Percentiles rank a stretch among this genome's conserved stretches.
Conservation (phyloP, 345 rosid genomes). For the Dipteronia sinensis region DNA sequence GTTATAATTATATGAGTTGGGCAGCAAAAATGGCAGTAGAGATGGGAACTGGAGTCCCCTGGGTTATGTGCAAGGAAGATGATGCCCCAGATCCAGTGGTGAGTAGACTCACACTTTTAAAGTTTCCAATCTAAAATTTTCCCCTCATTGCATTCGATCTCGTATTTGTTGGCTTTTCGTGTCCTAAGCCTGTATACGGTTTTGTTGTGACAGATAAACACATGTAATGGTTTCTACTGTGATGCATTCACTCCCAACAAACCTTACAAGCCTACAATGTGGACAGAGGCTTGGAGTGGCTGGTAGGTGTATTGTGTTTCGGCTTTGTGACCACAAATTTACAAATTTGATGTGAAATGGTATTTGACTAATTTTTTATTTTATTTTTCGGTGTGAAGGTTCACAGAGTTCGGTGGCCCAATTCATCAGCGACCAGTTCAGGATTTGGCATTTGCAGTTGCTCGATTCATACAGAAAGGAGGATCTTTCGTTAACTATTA, state of each 20-base stretch:
- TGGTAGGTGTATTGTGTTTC: constrained; percentile 51
- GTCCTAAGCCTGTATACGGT: constrained; percentile 7
- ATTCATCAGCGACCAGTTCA: constrained; percentile 92
- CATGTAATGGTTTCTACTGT: constrained; percentile 99
- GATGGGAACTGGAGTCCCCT: constrained; percentile 88
- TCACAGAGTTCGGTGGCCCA: constrained; percentile 93
- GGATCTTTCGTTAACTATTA: constrained; percentile 96
- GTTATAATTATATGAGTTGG: constrained; percentile 89
- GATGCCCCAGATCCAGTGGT: constrained; percentile 99
- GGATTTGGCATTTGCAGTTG: constrained; percentile 97
- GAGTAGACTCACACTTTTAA: constrained; percentile 11
- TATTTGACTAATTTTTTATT: neutral
- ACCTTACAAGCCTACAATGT: constrained; percentile 90
- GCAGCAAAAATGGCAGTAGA: constrained; percentile 95
- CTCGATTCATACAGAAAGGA: constrained; percentile 92
- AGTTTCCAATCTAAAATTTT: neutral
- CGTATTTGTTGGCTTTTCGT: neutral
- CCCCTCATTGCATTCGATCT: neutral
- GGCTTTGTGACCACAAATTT: constrained; percentile 13
- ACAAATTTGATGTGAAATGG: neutral
- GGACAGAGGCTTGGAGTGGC: constrained; percentile 99
- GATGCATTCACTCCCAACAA: constrained; percentile 94
- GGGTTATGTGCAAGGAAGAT: constrained; percentile 99
- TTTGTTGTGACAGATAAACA: constrained; percentile 63
- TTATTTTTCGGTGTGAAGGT: constrained; percentile 51